Percentiles rank a stretch among this genome's conserved stretches.
Conservation (phyloP, 2,329 filamentous ascomycete genomes). For the Claviceps capensis region DNA sequence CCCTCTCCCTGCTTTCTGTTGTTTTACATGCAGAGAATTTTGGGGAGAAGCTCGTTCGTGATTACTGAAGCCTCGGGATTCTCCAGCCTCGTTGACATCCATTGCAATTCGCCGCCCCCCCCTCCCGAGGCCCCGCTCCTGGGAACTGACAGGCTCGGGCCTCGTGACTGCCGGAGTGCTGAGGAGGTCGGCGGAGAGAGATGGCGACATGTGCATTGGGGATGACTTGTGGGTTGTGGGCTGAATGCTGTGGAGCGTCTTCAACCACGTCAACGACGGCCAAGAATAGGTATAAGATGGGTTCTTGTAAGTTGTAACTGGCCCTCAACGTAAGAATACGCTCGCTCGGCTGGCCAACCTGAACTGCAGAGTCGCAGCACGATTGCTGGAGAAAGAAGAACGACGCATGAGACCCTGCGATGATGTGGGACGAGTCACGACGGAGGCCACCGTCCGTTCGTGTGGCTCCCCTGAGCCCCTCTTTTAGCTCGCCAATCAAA, state of each 20-base stretch:
- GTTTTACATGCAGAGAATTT: background rate
- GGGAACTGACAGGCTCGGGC: background rate
- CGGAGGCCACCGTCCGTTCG: too few relatives aligned
- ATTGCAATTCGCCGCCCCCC: background rate
- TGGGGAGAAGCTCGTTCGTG: background rate
- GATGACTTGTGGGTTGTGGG: too few relatives aligned
- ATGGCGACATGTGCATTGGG: background rate
- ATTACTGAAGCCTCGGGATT: background rate
- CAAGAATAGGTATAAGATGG: background rate
- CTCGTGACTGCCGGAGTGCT: constrained; percentile 1
- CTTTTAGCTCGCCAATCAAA: too few relatives aligned
- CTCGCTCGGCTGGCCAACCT: background rate
- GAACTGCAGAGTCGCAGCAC: background rate
- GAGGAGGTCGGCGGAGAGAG: background rate
- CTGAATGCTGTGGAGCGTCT: background rate
- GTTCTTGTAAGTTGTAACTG: too few relatives aligned
- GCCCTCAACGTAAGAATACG: background rate
- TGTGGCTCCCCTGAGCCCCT: too few relatives aligned
- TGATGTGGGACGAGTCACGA: background rate
- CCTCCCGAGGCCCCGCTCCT: background rate
- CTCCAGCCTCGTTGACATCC: background rate
- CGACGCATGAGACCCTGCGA: background rate
- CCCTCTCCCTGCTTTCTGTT: background rate
- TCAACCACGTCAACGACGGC: background rate
- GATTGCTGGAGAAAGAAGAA: background rate